Conservation (phyloP, 2,329 filamentous ascomycete species). For the Penicillium sclerotiorum region DNA sequence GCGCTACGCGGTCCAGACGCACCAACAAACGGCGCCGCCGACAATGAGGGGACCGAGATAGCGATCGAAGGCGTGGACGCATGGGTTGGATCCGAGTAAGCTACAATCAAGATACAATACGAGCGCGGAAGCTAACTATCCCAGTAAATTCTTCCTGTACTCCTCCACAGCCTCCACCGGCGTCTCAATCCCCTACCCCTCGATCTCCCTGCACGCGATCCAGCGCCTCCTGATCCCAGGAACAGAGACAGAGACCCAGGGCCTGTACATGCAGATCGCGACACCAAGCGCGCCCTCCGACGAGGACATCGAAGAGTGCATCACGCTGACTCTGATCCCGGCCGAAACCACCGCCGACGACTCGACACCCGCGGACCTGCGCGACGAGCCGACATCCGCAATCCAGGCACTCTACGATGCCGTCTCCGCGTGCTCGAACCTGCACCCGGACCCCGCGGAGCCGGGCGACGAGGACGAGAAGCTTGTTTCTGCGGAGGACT, state of each 20-base stretch:
- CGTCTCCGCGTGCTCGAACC: conserved; percentile 51
- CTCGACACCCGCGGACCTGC: conserved; percentile 21
- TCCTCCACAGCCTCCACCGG: conserved; percentile 37
- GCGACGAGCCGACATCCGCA: conserved; percentile 38
- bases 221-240: conserved; percentile 45
- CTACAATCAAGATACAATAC: not conserved
- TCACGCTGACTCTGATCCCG: conserved; percentile 48
- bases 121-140: conserved; percentile 6
- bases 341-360: conserved; percentile 17
- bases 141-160: conserved; percentile 49
- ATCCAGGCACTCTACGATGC: conserved; percentile 48
- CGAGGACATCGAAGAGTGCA: conserved; percentile 45
- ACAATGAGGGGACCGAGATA: conserved; percentile 34
- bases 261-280: conserved; percentile 53
- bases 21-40: conserved; percentile 1
- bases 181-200: conserved; percentile 51
- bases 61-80: conserved; percentile 45
- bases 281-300: conserved; percentile 29
- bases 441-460: conserved; percentile 50
- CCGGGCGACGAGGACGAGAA: conserved; percentile 38
- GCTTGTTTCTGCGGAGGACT: conserved; percentile 15
- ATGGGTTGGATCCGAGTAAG: conserved; percentile 54
- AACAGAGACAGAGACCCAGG: conserved; percentile 39
- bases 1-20: conserved; percentile 26
- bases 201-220: conserved; percentile 53